phyloP scores from a whole-genome alignment of 176 grass and related monocot species.

The Hordeum marinum region DNA sequence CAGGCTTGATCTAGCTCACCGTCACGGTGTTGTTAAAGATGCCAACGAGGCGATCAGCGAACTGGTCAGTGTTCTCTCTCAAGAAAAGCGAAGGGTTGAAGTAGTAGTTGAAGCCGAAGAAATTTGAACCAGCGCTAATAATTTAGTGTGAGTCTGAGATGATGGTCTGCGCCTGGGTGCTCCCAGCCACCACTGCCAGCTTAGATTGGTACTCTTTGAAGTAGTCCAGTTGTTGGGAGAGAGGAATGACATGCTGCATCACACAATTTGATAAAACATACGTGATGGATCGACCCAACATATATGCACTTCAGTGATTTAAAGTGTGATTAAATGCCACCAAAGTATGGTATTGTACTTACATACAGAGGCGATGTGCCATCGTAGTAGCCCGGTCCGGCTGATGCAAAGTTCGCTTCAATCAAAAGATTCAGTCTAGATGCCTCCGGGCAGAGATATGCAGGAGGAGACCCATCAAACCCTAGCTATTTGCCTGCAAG shows the following conservation, averaged over 20 bases:
- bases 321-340: no score
- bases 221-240: no score
- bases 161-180: no score
- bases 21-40: slow-evolving; percentile 57
- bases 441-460: slow-evolving; percentile 78
- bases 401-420: slow-evolving; percentile 88
- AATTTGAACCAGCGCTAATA: no score
- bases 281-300: not conserved
- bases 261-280: not conserved
- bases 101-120: no score
- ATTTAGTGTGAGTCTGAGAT: no score
- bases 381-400: slow-evolving; percentile 62
- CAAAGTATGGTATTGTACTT: no score
- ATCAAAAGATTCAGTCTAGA: slow-evolving; percentile 69
- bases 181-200: no score
- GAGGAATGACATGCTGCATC: no score
- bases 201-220: no score
- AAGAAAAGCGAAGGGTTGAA: no score
- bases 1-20: slow-evolving; percentile 14
- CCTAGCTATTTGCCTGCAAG: slow-evolving; percentile 61
- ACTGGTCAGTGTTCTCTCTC: slow-evolving; percentile 48
- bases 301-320: not conserved
- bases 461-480: slow-evolving; percentile 59
- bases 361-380: no score
- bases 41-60: slow-evolving; percentile 47